Evolutionary conservation across 2,329 filamentous ascomycete genomes (phyloP).

Genomic region (Iodosphaeria phyllophila): DNA sequence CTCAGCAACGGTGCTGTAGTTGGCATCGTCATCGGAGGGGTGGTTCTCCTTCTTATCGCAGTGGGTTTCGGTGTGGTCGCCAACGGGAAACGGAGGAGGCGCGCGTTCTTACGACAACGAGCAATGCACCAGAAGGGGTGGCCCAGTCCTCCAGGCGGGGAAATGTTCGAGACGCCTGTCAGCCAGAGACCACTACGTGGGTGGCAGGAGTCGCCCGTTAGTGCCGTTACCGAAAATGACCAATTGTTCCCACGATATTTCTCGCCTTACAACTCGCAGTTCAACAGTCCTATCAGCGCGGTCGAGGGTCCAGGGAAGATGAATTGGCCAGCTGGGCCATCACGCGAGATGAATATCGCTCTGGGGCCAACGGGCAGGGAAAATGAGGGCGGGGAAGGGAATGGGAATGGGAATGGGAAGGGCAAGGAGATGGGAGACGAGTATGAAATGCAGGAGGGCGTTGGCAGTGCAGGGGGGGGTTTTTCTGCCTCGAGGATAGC

Average conservation of each 20-base stretch:
- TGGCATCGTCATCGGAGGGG: slow-evolving; percentile 33
- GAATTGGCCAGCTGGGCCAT: slow-evolving; percentile 18
- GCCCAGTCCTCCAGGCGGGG: slow-evolving; percentile 18
- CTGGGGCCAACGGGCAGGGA: slow-evolving; percentile 19
- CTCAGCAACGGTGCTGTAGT: slow-evolving; percentile 35
- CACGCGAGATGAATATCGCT: slow-evolving; percentile 22
- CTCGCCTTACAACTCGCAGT: slow-evolving; percentile 41
- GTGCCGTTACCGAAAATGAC: slow-evolving; percentile 20
- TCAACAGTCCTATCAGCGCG: slow-evolving; percentile 34
- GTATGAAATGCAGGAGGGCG: slow-evolving; percentile 30
- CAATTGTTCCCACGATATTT: slow-evolving; percentile 27
- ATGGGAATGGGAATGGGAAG: slow-evolving; percentile 22
- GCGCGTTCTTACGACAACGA: slow-evolving; percentile 28
- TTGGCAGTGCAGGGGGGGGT: slow-evolving; percentile 13
- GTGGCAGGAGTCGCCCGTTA: slow-evolving; percentile 35
- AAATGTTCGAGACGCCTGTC: slow-evolving; percentile 31
- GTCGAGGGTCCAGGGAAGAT: slow-evolving; percentile 14
- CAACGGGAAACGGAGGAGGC: slow-evolving; percentile 34
- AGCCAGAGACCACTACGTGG: slow-evolving; percentile 32
- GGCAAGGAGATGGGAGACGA: slow-evolving; percentile 3
- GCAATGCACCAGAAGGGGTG: slow-evolving; percentile 23
- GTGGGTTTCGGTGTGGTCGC: slow-evolving; percentile 34
- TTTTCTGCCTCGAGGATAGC: slow-evolving; percentile 5
- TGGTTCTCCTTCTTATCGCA: slow-evolving; percentile 26
- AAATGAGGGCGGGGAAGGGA: slow-evolving; percentile 10